These are phyloP conservation scores for Stropharia rugosoannulata DNA, from an alignment of 768 basidiomycete genomes.

Conservation along the genomic window DNA sequence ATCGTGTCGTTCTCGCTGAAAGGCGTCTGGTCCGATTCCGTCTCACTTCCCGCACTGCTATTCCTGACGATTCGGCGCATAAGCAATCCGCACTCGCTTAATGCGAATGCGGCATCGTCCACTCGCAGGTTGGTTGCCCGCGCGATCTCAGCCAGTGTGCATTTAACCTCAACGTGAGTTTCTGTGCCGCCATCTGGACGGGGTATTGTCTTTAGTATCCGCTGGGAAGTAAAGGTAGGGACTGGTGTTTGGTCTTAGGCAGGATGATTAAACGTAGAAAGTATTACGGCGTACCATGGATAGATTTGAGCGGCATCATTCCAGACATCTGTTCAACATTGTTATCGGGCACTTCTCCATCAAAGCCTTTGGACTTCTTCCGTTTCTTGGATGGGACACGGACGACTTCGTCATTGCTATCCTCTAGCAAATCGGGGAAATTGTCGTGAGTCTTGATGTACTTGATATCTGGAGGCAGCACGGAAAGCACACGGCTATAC, in stretches of 20 bases:
- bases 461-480: constrained; percentile 52
- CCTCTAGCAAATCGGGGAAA: constrained; percentile 39
- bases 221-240: constrained; percentile 49
- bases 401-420: constrained; percentile 24
- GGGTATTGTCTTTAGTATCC: constrained; percentile 55
- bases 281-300: constrained; percentile 35
- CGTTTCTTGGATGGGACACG: constrained; percentile 31
- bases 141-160: constrained; percentile 78
- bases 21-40: neutral
- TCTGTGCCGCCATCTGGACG: constrained; percentile 69
- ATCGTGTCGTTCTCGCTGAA: constrained; percentile 31
- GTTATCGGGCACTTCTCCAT: constrained; percentile 57
- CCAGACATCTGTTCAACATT: constrained; percentile 26
- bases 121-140: constrained; percentile 75
- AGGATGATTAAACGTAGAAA: neutral
- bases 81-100: constrained; percentile 85
- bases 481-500: constrained; percentile 54
- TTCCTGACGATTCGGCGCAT: constrained; percentile 35
- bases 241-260: neutral
- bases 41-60: constrained; percentile 18
- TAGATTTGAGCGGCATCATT: constrained; percentile 30
- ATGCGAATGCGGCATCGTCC: constrained; percentile 86
- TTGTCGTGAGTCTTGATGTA: constrained; percentile 43
- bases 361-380: constrained; percentile 67
- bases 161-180: constrained; percentile 64